Evolutionary conservation across 2,329 filamentous ascomycete species (phyloP).

Genomic region (Talaromyces sp.): DNA sequence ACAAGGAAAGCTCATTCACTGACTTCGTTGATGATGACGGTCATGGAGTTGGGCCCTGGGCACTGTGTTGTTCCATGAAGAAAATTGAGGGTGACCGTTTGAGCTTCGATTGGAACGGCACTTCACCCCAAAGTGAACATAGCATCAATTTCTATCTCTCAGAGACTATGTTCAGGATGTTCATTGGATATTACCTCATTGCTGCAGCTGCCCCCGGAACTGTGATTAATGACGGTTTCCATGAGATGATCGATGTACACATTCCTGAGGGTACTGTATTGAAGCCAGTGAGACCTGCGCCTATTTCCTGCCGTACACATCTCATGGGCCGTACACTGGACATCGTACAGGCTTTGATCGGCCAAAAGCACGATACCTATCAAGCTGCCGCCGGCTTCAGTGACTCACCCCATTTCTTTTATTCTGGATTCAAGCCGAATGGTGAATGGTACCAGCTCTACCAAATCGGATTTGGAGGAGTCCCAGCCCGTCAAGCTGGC

Average conservation of each 20-base stretch:
- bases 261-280: slow-evolving; percentile 52
- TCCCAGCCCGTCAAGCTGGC: slow-evolving; percentile 51
- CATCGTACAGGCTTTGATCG: slow-evolving; percentile 55
- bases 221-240: slow-evolving; percentile 56
- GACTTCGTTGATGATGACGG: slow-evolving; percentile 56
- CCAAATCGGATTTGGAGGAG: slow-evolving; percentile 55
- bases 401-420: slow-evolving; percentile 56
- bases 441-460: slow-evolving; percentile 55
- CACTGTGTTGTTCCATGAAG: slow-evolving; percentile 52
- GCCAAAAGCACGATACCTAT: slow-evolving; percentile 50
- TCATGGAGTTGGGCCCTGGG: slow-evolving; percentile 50
- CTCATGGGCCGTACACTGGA: slow-evolving; percentile 53
- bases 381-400: slow-evolving; percentile 55
- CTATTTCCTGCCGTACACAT: slow-evolving; percentile 53
- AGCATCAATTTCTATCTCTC: slow-evolving; percentile 55
- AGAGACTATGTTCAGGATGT: slow-evolving; percentile 56
- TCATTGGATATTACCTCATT: slow-evolving; percentile 52
- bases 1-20: slow-evolving; percentile 48
- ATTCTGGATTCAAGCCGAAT: slow-evolving; percentile 52
- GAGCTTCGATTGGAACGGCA: slow-evolving; percentile 54
- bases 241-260: slow-evolving; percentile 52
- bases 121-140: slow-evolving; percentile 50
- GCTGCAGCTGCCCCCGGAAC: slow-evolving; percentile 53
- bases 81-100: slow-evolving; percentile 46
- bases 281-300: slow-evolving; percentile 51